These are phyloP conservation scores for Schizosaccharomyces octosporus DNA, from an alignment of 805 yeast species.

Conservation along the genomic window DNA sequence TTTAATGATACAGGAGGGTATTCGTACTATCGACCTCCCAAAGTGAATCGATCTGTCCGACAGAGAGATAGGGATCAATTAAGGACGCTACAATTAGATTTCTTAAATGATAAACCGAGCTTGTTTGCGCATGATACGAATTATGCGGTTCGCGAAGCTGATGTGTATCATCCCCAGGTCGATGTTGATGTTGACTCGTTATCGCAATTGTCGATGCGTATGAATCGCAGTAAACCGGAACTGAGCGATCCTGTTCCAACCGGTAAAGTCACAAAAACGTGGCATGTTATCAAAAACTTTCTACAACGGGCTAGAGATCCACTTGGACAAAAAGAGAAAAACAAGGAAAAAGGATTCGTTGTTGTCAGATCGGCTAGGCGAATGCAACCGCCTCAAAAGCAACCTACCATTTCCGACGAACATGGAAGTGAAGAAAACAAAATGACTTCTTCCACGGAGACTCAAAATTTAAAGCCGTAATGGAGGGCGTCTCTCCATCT, in stretches of 20 bases:
- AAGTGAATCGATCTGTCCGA: neutral
- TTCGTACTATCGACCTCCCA: neutral
- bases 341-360: neutral
- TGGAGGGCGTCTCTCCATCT: no score
- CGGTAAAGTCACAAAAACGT: neutral
- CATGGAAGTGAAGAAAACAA: no score
- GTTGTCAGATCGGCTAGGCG: neutral
- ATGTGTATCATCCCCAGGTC: neutral
- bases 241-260: neutral
- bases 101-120: neutral
- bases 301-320: no score
- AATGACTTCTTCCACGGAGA: no score
- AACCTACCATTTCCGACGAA: no score
- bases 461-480: no score
- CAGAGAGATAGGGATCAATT: neutral
- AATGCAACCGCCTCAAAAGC: no score
- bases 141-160: constrained; percentile 1
- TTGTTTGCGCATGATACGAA: neutral
- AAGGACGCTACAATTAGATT: neutral
- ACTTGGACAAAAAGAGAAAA: no score
- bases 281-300: neutral
- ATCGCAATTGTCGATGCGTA: neutral
- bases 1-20: neutral
- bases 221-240: neutral
- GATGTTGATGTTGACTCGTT: neutral